phyloP scores from a whole-genome alignment of 805 yeast genomes.

The Myxozyma mucilagina region DNA sequence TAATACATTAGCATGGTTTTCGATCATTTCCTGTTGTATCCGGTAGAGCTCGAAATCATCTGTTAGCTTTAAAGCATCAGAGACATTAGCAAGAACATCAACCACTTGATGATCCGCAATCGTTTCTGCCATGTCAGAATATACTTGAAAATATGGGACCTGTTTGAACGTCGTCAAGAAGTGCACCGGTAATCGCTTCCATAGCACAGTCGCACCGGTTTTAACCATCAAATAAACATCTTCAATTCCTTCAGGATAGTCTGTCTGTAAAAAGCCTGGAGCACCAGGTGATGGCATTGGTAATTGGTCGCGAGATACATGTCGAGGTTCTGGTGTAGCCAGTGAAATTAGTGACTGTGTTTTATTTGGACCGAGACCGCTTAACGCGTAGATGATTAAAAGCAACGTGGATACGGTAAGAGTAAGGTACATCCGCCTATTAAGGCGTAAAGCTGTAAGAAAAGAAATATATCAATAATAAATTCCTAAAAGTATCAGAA shows the following conservation, averaged over 20 bases:
- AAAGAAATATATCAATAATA: background rate
- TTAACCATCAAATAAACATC: constrained; percentile 36
- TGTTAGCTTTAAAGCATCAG: constrained; percentile 12
- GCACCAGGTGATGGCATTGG: constrained; percentile 5
- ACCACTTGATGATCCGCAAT: constrained; percentile 40
- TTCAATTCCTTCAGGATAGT: constrained; percentile 24
- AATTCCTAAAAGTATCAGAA: background rate
- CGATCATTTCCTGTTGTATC: constrained; percentile 18
- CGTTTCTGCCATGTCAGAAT: constrained; percentile 40
- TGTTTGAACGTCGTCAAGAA: constrained; percentile 38
- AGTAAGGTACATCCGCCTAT: constrained; percentile 6
- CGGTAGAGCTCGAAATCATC: constrained; percentile 35
- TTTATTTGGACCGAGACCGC: constrained; percentile 17
- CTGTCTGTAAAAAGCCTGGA: constrained; percentile 4
- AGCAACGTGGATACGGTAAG: background rate
- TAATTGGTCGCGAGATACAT: constrained; percentile 2
- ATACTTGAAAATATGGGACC: constrained; percentile 40
- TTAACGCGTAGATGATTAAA: background rate
- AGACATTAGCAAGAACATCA: constrained; percentile 36
- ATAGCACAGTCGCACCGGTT: constrained; percentile 41
- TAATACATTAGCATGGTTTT: constrained; percentile 7
- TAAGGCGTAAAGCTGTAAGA: constrained; percentile 7
- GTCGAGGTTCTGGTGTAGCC: constrained; percentile 10
- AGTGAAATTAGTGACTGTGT: constrained; percentile 6
- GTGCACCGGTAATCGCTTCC: constrained; percentile 43